These are phyloP conservation scores for Pythium phragmitis DNA, from an alignment of 352 stramenopile genomes.

Conservation along the genomic window DNA sequence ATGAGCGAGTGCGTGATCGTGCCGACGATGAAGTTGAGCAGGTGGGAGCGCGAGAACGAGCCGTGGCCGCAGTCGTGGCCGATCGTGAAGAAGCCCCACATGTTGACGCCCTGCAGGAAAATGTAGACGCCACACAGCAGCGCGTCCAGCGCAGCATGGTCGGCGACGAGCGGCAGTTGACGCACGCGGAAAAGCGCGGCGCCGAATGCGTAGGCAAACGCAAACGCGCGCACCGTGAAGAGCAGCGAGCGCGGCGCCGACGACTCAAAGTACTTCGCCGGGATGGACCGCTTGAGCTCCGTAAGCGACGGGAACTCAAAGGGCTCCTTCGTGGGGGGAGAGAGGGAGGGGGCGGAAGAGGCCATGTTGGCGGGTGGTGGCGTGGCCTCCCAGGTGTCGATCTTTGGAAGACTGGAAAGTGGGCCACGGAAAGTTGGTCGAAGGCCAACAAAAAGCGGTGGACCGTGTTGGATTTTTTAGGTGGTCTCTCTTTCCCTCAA, in stretches of 20 bases:
- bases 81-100: constrained; percentile 86
- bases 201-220: constrained; percentile 42
- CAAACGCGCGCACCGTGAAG: constrained; percentile 60
- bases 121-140: constrained; percentile 57
- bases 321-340: constrained; percentile 14
- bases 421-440: neutral
- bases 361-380: neutral
- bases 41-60: constrained; percentile 75
- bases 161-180: constrained; percentile 40
- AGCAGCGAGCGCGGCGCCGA: constrained; percentile 69
- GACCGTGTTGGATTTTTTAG: neutral
- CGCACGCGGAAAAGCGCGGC: constrained; percentile 45
- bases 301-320: constrained; percentile 76
- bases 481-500: constrained; percentile 2
- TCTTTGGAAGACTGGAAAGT: constrained; percentile 15
- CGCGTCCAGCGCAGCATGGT: constrained; percentile 36
- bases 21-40: constrained; percentile 76
- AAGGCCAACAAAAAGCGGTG: constrained; percentile 4
- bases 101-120: constrained; percentile 71
- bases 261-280: constrained; percentile 70
- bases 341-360: neutral
- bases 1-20: constrained; percentile 80
- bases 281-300: constrained; percentile 79
- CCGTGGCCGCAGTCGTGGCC: constrained; percentile 80
- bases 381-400: neutral